Evolutionary conservation across 345 rosid genomes (phyloP).

Genomic region (Hypericum perforatum): DNA sequence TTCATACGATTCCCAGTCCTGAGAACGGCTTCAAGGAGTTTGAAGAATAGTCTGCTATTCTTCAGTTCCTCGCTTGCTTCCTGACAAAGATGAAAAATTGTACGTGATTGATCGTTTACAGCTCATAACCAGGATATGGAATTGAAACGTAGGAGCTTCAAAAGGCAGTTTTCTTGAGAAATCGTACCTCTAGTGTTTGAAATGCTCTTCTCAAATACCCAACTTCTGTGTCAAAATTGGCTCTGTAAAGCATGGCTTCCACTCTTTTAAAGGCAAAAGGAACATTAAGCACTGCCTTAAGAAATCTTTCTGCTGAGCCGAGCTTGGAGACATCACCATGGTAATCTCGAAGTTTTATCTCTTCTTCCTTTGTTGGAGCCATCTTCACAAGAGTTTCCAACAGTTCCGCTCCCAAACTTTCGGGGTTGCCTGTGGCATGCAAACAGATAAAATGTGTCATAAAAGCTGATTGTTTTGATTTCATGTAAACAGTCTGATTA

Average conservation of each 20-base stretch:
- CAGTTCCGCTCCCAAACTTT: conserved; percentile 83
- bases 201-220: conserved; percentile 76
- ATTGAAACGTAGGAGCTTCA: background rate
- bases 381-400: conserved; percentile 89
- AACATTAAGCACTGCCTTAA: conserved; percentile 75
- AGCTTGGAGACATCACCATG: conserved; percentile 58
- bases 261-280: conserved; percentile 95
- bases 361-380: conserved; percentile 99
- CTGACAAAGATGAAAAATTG: conserved; percentile 24
- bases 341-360: conserved; percentile 81
- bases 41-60: conserved; percentile 81
- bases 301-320: conserved; percentile 89
- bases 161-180: background rate
- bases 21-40: conserved; percentile 93
- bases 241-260: conserved; percentile 92
- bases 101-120: background rate
- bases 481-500: too few relatives aligned
- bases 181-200: conserved; percentile 79
- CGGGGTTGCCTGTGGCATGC: conserved; percentile 63
- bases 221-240: conserved; percentile 86
- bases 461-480: background rate
- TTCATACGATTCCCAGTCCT: conserved; percentile 94
- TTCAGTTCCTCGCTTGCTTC: conserved; percentile 82
- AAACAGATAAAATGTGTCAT: conserved; percentile 7
- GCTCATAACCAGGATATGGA: background rate